A percentile compares a stretch with the other conserved stretches of the same genome.
Evolutionary conservation across 139 green algal species (phyloP).

Genomic region (Auxenochlorella pyrenoidosa): DNA sequence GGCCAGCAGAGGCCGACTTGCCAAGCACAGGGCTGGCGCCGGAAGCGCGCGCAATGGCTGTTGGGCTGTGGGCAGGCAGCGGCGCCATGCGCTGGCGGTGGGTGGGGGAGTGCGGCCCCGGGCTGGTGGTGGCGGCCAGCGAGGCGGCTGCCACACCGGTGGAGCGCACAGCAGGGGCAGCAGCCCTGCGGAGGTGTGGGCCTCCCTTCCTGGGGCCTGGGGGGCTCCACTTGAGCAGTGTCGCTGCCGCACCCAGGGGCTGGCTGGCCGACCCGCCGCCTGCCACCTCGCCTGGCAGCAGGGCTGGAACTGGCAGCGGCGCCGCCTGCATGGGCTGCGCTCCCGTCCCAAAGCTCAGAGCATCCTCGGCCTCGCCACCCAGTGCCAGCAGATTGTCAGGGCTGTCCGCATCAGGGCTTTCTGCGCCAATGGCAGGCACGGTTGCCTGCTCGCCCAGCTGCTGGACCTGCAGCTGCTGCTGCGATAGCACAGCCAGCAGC

Average conservation of each 20-base stretch:
- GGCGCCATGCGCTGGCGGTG: slow-evolving; percentile 9
- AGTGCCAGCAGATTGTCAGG: too few relatives aligned
- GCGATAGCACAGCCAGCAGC: slow-evolving; percentile 30
- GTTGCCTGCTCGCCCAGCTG: neutral
- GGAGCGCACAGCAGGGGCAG: neutral
- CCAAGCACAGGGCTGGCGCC: neutral
- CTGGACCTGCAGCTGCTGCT: slow-evolving; percentile 11
- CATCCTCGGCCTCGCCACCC: too few relatives aligned
- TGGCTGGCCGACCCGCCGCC: neutral
- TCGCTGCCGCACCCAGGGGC: neutral
- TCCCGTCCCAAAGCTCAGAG: neutral
- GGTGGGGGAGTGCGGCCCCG: neutral
- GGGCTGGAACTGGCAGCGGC: neutral
- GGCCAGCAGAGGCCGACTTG: neutral
- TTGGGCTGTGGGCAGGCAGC: slow-evolving; percentile 1
- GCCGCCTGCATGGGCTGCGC: neutral
- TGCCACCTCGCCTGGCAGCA: neutral
- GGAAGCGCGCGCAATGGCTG: neutral
- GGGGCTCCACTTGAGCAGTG: slow-evolving; percentile 3
- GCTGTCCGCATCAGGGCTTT: neutral
- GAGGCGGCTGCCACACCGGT: neutral
- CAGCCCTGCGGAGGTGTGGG: neutral
- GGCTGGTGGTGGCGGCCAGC: neutral
- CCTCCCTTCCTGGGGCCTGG: neutral
- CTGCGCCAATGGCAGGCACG: neutral